Percentiles rank a stretch among this genome's conserved stretches.
These are phyloP conservation scores for Coniochaeta hoffmannii DNA, from an alignment of 2,329 filamentous ascomycete species.

Conservation along the genomic window DNA sequence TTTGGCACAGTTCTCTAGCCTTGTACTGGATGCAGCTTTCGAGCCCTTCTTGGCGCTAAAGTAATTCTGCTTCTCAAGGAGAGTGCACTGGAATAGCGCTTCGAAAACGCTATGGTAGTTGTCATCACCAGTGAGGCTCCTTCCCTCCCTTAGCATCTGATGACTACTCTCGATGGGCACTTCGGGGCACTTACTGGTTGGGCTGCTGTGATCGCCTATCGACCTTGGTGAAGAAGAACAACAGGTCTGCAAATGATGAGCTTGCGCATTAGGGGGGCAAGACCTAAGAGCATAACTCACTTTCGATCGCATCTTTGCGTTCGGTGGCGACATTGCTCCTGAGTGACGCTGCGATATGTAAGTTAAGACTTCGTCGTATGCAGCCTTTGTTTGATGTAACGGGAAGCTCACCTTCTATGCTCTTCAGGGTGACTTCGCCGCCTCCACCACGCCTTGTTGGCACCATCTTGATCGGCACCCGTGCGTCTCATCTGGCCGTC, in stretches of 20 bases:
- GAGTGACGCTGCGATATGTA: slow-evolving; percentile 9
- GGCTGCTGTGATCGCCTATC: slow-evolving; percentile 13
- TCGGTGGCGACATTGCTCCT: slow-evolving; percentile 7
- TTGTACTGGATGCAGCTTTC: slow-evolving; percentile 41
- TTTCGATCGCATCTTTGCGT: slow-evolving; percentile 14
- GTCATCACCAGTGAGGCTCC: slow-evolving; percentile 55
- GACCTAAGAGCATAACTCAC: slow-evolving; percentile 7
- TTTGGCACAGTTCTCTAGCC: slow-evolving; percentile 62
- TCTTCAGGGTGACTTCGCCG: background rate
- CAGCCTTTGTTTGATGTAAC: background rate
- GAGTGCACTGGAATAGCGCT: slow-evolving; percentile 62
- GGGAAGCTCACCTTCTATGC: background rate
- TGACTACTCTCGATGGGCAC: background rate
- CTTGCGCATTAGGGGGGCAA: background rate
- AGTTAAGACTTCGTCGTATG: slow-evolving; percentile 4
- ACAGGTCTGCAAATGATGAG: slow-evolving; percentile 10
- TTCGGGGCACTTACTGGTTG: slow-evolving; percentile 4
- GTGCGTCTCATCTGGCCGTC: background rate
- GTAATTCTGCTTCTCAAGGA: slow-evolving; percentile 60
- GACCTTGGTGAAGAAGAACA: slow-evolving; percentile 13
- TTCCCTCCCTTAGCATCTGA: background rate
- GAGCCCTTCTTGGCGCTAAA: slow-evolving; percentile 41
- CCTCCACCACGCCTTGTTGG: background rate
- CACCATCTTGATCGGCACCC: background rate
- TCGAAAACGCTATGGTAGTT: slow-evolving; percentile 79